These are phyloP conservation scores for Lumnitzera racemosa DNA, from an alignment of 345 rosid genomes.

Conservation along the genomic window DNA sequence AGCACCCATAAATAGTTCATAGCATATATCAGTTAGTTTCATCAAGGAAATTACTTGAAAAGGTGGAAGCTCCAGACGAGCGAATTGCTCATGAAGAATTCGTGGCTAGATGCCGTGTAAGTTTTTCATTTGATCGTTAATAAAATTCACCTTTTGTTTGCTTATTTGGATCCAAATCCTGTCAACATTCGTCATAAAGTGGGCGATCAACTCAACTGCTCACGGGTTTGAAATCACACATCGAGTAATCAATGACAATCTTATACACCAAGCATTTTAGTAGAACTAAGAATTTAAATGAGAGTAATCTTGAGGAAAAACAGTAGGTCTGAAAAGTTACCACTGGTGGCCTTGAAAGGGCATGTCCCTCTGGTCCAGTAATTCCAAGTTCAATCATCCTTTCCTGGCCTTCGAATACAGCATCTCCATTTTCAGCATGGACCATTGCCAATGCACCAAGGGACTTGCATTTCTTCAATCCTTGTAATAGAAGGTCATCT, in stretches of 20 bases:
- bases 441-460: conserved; percentile 99
- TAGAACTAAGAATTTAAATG: background rate
- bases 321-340: conserved; percentile 29
- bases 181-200: no score
- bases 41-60: no score
- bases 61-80: no score
- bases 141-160: no score
- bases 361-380: conserved; percentile 96
- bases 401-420: conserved; percentile 86
- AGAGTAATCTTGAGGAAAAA: background rate
- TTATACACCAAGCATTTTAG: background rate
- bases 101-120: no score
- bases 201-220: no score
- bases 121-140: no score
- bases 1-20: no score
- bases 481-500: conserved; percentile 81
- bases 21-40: no score
- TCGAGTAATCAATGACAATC: background rate
- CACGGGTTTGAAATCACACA: no score
- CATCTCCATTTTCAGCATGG: conserved; percentile 99
- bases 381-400: conserved; percentile 91
- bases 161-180: no score
- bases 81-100: no score
- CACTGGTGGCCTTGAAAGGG: conserved; percentile 88
- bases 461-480: conserved; percentile 77